Evolutionary conservation across 192 early-diverging fungal genomes (phyloP), one percentile per base, ranked within the genome.

Genomic region (Linnemannia schmuckeri): DNA sequence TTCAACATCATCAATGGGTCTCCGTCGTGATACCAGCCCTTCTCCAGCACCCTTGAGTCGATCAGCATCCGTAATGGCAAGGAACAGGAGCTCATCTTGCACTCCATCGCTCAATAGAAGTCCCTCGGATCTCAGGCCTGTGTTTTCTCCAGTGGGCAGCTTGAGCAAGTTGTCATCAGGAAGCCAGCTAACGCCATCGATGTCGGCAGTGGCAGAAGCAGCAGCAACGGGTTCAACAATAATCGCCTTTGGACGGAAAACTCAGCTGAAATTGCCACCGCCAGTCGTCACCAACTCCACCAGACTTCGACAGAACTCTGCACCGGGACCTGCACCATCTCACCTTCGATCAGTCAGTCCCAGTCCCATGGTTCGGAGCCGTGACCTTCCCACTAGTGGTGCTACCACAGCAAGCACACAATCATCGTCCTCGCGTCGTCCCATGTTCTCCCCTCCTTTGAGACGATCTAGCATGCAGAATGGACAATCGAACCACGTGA

Each of bases 141-240:
- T 73, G 6, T 87, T 87, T 66, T 87, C 85, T 0, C 80, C 85
- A 4, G 61, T 47, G 1, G 85, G 85, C 27, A 87, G 80, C n/a
- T 52, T 75, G 47, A 87, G 76, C 66, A 81, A 81, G 73, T n/a
- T 78, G 1, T 87, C 79, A 13, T 66, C 80, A 22, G 85, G 83
- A 47, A 37, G 69, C 24, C 79, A 80, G 44, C 49, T 72, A 20
- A 7, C 66, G 18, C 30, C 80, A 41, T 55, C 75, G 7, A 77
- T 80, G 15, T 61, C 61, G 27, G 33, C 82, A 49, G 18, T 46
- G 52, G 35, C 46, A 24, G 74, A 35, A 7, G 17, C 72, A 33
- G 30, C 76, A 33, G 20, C 75, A 61, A 24, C 71, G 15, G 57
- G 18, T 46, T 42, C 81, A 17, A 47, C n/a, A 1, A 41, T 61